Base-by-base conservation (phyloP, 2,329 filamentous ascomycete genomes). In the Calonectria naviculata region DNA sequence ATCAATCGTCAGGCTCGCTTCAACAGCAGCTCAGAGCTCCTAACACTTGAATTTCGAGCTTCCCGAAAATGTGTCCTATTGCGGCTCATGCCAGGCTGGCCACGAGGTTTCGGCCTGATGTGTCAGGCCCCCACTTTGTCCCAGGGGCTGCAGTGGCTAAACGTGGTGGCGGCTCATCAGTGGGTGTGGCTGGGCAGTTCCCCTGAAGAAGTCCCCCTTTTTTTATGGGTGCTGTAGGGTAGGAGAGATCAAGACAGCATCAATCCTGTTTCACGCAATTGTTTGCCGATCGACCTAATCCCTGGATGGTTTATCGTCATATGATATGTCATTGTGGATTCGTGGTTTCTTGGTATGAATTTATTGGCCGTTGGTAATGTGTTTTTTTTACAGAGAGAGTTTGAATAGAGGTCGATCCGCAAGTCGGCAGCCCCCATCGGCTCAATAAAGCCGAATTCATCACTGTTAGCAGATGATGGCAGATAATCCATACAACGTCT, bases 61-160 rank as follows among this genome's bases (percentile, higher is more conserved):
- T 71, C 74, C 71, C 75, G 75, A 78, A 79, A 78, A 79, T 79
- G 78, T 79, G 78, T 78, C 77, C 77, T 65, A 52, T 49, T 77
- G 73, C 74, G 74, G 71, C 74, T 78, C 72, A 68, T 78, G 77
- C 75, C 77, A 79, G 78, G 70, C 75, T 79, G 77, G 76, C 78
- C 76, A 78, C 71, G 68, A 73, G 63, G 68, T 78, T 74, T 74
- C 72, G 73, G 77, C 78, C 78, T 79, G 72, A 77, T 41, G 52
- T 71, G 42, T 78, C 46, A 79, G 78, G 78, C 76, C 61, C 29
- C 68, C 64, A 69, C 70, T 7, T 7, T 31, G 17, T 41, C 64
- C 49, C 76, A 73, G 75, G 75, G 66, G 64, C 65, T 46, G 72
- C 47, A 62, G 67, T 56, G 52, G 52, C 52, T 44, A 24, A 52